Evolutionary conservation across 2,329 filamentous ascomycete genomes (phyloP), one percentile per base, ranked within the genome.

Genomic region (Nigrospora osmanthi): DNA sequence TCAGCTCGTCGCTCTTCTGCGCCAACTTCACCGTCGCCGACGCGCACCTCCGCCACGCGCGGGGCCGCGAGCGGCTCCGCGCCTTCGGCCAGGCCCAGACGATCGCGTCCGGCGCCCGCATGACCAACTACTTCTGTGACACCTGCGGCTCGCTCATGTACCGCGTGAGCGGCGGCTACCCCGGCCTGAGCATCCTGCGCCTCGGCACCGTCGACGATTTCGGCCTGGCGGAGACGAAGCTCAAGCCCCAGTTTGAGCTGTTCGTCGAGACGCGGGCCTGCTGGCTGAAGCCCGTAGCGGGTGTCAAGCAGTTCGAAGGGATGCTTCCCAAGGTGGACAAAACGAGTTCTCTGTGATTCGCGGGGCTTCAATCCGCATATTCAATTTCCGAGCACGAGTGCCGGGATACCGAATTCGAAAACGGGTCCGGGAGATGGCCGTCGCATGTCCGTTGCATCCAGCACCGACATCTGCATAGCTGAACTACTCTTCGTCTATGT

Each of bases 181-280:
- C 76, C 0, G 73, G 67, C 0, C 46, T 48, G 37, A 72, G 59
- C 34, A 72, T 83, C 39, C 43, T 77, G 47, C 62, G 80, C 0
- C 70, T 80, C 41, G 81, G 81, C 0, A 81, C 76, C 0, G 71
- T 85, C 2, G 80, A 85, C 56, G 80, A 84, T 60, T 79, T 80
- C 42, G 58, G 55, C 41, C 54, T 84, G 42, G 69, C 73, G 32
- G 77, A 83, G 62, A 77, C 71, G 0, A 74, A 70, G 54, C 57
- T 84, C 50, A 74, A 63, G 54, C 80, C 80, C 0, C 58, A 55
- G 47, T 49, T 69, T 0, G 80, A 83, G 64, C 63, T 69, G 38
- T 83, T 72, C 56, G 61, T 61, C 1, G 70, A 77, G 57, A 65
- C 73, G 48, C 62, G 78, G 2, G 75, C 76, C 3, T 53, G 40